A percentile compares a stretch with the other conserved stretches of the same genome.
Evolutionary conservation across 331 rosid species (phyloP).

Genomic region (Acacia pycnantha): DNA sequence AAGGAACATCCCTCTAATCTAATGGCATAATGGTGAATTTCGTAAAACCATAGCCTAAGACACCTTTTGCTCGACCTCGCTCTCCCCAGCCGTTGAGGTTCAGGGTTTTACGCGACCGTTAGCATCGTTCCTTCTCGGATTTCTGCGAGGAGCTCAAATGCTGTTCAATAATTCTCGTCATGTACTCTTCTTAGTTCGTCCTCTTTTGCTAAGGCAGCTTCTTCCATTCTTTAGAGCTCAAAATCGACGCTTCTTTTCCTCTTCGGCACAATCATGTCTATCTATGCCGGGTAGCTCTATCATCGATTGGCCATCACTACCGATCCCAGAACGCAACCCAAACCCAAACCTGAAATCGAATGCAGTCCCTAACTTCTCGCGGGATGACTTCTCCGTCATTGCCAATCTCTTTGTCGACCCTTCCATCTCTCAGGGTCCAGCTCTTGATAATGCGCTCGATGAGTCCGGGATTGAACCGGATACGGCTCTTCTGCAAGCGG

Average conservation of each 20-base stretch:
- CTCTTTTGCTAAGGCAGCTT: conserved; percentile 23
- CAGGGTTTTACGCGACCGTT: conserved; percentile 6
- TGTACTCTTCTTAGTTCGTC: conserved; percentile 13
- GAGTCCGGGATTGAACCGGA: conserved; percentile 56
- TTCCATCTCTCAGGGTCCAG: conserved; percentile 46
- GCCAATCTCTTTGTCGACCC: conserved; percentile 50
- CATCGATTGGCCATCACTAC: conserved; percentile 51
- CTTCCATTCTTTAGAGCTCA: conserved; percentile 19
- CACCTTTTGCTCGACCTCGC: neutral
- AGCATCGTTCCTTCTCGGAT: neutral
- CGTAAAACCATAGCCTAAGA: neutral
- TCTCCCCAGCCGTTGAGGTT: neutral
- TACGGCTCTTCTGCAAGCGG: conserved; percentile 39
- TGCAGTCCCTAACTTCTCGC: conserved; percentile 21
- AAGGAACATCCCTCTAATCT: neutral
- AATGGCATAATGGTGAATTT: neutral
- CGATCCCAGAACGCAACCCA: conserved; percentile 10
- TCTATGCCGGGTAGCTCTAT: conserved; percentile 46
- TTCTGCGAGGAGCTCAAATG: conserved; percentile 24
- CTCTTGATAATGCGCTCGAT: conserved; percentile 52
- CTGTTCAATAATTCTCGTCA: conserved; percentile 28
- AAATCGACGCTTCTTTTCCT: conserved; percentile 36
- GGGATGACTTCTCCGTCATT: conserved; percentile 48
- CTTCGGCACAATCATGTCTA: conserved; percentile 48
- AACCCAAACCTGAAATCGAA: conserved; percentile 17